Base-by-base conservation (phyloP, 179 eudicot genomes). In the Carnegiea gigantea region DNA sequence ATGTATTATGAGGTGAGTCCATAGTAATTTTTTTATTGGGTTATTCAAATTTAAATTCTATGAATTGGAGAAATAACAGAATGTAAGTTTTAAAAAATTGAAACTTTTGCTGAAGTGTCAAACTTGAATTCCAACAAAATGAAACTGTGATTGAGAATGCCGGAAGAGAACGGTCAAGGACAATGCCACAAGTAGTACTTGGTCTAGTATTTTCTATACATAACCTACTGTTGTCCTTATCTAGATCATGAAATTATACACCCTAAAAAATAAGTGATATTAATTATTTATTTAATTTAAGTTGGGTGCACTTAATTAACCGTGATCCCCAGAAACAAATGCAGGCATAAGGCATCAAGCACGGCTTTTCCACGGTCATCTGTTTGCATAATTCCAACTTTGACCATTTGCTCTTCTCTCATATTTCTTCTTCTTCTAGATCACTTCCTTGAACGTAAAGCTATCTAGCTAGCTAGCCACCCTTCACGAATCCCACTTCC, bases 381-480 rank as follows among this genome's bases (percentile, higher is more conserved):
- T 40, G 72, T 14, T 68, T 77, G 62, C 62, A 85, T 78, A 79
- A 78, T 81, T 53, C 76, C 49, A 43, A 64, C 71, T 84, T 84
- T 84, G 87, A 79, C 76, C 43, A 77, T 82, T 20, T 82, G 59
- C 80, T 74, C 57, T 43, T 4, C 21, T 62, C 77, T 44, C 54
- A 21, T 77, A 46, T 21, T 23, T 26, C 62, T 51, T 26, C 76
- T 10, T 43, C 48, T 9, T 43, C 44, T 3, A 5, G 9, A 40
- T 75, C 83, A 73, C 68, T 84, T 84, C 84, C 89, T 85, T 87
- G 82, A 85, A 83, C 86, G 84, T 70, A 64, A 87, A 85, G 84
- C 82, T 78, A 51, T 13, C 53, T 49, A 49, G 53, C 53, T 33
- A 33, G 9, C 44, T 5, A 40, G 44, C 44, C 44, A 40, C 44